Evolutionary conservation across 768 basidiomycete genomes (phyloP).

Genomic region (Ramaria sp.): DNA sequence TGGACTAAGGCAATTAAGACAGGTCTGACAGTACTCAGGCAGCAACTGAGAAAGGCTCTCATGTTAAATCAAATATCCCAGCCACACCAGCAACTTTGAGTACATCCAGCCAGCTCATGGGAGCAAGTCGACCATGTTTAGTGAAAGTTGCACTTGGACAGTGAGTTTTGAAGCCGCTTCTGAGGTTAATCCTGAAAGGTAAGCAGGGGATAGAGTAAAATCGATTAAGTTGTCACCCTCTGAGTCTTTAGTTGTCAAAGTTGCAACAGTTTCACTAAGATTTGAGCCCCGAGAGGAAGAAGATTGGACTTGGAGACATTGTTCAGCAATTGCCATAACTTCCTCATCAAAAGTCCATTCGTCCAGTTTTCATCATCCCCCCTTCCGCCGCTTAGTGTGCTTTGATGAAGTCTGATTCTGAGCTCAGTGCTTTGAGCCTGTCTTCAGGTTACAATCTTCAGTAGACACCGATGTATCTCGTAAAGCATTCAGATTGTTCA

Average conservation of each 20-base stretch:
- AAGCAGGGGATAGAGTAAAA: conserved; percentile 17
- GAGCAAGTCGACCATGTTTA: conserved; percentile 53
- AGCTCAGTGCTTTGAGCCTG: background rate
- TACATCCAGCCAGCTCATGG: conserved; percentile 56
- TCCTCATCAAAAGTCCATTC: conserved; percentile 65
- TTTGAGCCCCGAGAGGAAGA: background rate
- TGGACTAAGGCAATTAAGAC: background rate
- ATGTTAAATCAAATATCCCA: conserved; percentile 25
- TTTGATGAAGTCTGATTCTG: background rate
- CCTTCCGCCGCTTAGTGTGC: background rate
- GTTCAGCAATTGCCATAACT: conserved; percentile 36
- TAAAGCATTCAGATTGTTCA: background rate
- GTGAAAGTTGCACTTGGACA: conserved; percentile 44
- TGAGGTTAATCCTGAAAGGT: conserved; percentile 29
- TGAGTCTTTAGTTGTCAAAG: conserved; percentile 14
- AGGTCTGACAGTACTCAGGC: background rate
- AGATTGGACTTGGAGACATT: conserved; percentile 18
- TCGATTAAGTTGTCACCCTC: conserved; percentile 17
- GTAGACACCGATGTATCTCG: background rate
- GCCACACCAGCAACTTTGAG: conserved; percentile 39
- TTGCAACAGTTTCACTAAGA: conserved; percentile 12
- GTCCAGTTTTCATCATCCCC: conserved; percentile 39
- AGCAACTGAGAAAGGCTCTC: conserved; percentile 4
- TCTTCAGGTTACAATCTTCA: conserved; percentile 10
- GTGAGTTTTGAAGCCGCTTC: conserved; percentile 38